phyloP scores from a whole-genome alignment of 1,284 basidiomycete species.

The Cutaneotrichosporon dermatis region DNA sequence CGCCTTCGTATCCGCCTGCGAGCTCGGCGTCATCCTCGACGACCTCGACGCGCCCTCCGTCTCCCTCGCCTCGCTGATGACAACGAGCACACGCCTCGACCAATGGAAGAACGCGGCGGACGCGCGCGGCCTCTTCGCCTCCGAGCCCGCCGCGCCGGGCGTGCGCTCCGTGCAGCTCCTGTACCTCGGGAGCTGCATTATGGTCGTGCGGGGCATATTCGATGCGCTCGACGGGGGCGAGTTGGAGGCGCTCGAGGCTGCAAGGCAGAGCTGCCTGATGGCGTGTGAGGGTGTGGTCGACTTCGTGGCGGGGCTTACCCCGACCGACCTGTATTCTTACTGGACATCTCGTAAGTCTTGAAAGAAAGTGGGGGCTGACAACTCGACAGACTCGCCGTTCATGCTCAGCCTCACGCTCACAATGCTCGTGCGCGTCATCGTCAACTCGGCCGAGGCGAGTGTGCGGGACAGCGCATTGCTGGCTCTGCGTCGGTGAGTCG shows the following conservation, averaged over 20 bases:
- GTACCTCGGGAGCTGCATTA: constrained; percentile 2
- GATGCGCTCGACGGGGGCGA: not conserved
- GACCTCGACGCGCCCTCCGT: not conserved
- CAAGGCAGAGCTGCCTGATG: constrained; percentile 1
- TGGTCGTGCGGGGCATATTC: not conserved
- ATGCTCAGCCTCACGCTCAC: constrained; percentile 6
- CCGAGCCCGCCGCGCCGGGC: not conserved
- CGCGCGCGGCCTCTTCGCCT: not conserved
- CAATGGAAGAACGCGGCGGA: not conserved
- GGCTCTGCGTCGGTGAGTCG: not conserved
- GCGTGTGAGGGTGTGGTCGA: constrained; percentile 1
- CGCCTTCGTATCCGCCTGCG: constrained; percentile 2
- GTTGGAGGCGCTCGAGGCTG: not conserved
- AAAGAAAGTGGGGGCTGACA: no score
- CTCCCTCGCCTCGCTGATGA: not conserved
- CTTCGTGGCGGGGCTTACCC: not conserved
- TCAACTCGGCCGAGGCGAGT: not conserved
- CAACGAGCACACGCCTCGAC: constrained; percentile 1
- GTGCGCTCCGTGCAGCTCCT: constrained; percentile 1
- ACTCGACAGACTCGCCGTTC: constrained; percentile 3
- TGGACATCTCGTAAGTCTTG: not conserved
- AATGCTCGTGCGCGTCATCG: not conserved
- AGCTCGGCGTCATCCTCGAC: not conserved
- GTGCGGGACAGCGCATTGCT: not conserved
- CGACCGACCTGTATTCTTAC: not conserved